phyloP scores from a whole-genome alignment of 164 flowering plant genomes.

The Annona squamosa region DNA sequence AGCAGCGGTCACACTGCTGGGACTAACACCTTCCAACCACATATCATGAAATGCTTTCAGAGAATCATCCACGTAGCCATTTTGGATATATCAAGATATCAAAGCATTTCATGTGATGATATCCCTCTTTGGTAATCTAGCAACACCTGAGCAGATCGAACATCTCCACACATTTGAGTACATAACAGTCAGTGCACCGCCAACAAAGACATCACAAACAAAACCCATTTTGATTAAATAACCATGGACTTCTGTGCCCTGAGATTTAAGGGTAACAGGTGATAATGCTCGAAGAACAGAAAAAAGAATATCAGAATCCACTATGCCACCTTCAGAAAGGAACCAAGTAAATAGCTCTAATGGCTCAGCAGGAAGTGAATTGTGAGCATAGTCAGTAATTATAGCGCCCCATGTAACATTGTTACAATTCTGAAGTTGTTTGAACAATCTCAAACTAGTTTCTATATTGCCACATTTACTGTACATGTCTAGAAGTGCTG shows the following conservation, averaged over 20 bases:
- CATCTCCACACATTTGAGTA: slow-evolving; percentile 21
- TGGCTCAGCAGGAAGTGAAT: slow-evolving; percentile 17
- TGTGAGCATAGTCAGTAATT: slow-evolving; percentile 27
- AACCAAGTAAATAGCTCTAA: slow-evolving; percentile 24
- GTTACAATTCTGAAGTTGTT: slow-evolving; percentile 7
- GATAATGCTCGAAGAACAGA: slow-evolving; percentile 48
- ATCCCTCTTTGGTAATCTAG: slow-evolving; percentile 26
- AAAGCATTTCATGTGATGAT: slow-evolving; percentile 43
- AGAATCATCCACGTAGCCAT: slow-evolving; percentile 22
- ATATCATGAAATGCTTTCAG: slow-evolving; percentile 27
- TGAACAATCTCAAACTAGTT: slow-evolving; percentile 18
- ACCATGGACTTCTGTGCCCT: slow-evolving; percentile 36
- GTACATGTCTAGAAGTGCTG: slow-evolving; percentile 42
- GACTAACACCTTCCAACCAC: slow-evolving; percentile 27
- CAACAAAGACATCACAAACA: slow-evolving; percentile 28
- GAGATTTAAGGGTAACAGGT: slow-evolving; percentile 15
- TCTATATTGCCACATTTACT: slow-evolving; percentile 24
- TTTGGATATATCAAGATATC: slow-evolving; percentile 31
- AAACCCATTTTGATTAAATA: slow-evolving; percentile 30
- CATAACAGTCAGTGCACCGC: slow-evolving; percentile 38
- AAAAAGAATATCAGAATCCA: slow-evolving; percentile 29
- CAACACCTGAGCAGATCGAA: slow-evolving; percentile 20
- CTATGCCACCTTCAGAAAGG: slow-evolving; percentile 15
- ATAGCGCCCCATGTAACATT: slow-evolving; percentile 30
- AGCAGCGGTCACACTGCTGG: slow-evolving; percentile 28